phyloP scores from a whole-genome alignment of 176 grass and related monocot genomes.

The Carex littledalei region DNA sequence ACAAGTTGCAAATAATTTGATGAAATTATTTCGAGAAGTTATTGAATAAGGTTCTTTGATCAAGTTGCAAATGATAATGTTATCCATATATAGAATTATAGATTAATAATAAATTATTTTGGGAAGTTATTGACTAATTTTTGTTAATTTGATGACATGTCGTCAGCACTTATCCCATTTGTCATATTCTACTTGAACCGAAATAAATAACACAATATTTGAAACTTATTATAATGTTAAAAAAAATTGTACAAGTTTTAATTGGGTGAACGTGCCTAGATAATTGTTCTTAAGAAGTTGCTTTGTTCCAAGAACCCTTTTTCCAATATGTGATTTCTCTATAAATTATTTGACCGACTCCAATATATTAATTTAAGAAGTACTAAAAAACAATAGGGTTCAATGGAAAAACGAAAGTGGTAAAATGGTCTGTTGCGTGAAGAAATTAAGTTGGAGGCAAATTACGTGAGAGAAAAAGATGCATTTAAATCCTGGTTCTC shows the following conservation, averaged over 20 bases:
- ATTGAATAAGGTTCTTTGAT: neutral
- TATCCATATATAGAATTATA: neutral
- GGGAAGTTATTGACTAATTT: neutral
- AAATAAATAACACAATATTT: neutral
- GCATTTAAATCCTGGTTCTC: neutral
- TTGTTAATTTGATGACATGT: neutral
- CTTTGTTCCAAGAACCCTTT: neutral
- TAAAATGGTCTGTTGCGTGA: constrained; percentile 10
- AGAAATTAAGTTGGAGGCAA: neutral
- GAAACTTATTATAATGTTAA: neutral
- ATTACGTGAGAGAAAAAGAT: neutral
- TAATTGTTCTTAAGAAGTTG: neutral
- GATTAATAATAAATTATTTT: neutral
- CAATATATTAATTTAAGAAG: too few relatives aligned
- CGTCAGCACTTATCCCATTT: neutral
- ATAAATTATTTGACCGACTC: neutral
- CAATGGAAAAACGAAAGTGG: neutral
- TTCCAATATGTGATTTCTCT: neutral
- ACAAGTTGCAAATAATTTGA: neutral
- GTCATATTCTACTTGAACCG: neutral
- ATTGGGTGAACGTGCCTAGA: neutral
- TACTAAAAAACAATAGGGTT: neutral
- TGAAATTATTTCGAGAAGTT: neutral
- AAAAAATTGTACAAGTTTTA: neutral
- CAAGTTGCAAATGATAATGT: neutral